Evolutionary conservation across 148 eudicot species (phyloP).

Genomic region (Rhododendron ferrugineum): DNA sequence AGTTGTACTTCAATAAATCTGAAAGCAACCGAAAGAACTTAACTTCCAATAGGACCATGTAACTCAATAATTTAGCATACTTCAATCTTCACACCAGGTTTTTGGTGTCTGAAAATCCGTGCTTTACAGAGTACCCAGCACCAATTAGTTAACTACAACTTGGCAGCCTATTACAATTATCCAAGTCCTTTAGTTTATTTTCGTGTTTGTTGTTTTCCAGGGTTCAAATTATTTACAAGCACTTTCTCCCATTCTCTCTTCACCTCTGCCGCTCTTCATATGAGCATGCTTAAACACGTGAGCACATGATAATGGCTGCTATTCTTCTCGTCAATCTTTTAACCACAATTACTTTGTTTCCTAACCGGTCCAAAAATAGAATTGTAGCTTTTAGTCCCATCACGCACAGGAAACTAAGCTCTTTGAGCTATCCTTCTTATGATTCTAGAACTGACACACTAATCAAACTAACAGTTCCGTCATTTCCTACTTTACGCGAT

Average conservation of each 20-base stretch:
- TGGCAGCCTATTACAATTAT: too few relatives aligned
- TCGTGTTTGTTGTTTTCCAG: too few relatives aligned
- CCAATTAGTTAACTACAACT: background rate
- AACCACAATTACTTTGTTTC: background rate
- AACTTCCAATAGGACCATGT: background rate
- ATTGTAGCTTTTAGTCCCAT: background rate
- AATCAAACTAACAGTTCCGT: background rate
- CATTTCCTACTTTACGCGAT: background rate
- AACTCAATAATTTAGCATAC: background rate
- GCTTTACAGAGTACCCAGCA: background rate
- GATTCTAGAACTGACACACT: background rate
- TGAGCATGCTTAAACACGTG: background rate
- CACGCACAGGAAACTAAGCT: background rate
- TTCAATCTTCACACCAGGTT: background rate
- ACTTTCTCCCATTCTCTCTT: background rate
- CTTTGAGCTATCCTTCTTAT: background rate
- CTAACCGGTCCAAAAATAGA: background rate
- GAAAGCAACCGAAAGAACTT: background rate
- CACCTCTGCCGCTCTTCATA: background rate
- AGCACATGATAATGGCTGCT: background rate
- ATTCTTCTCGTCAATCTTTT: background rate
- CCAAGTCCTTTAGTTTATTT: too few relatives aligned
- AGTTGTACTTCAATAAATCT: background rate
- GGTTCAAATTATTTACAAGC: background rate
- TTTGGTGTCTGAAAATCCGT: background rate